phyloP scores from a whole-genome alignment of 139 green algal genomes.

The Zygnema circumcarinatum region DNA sequence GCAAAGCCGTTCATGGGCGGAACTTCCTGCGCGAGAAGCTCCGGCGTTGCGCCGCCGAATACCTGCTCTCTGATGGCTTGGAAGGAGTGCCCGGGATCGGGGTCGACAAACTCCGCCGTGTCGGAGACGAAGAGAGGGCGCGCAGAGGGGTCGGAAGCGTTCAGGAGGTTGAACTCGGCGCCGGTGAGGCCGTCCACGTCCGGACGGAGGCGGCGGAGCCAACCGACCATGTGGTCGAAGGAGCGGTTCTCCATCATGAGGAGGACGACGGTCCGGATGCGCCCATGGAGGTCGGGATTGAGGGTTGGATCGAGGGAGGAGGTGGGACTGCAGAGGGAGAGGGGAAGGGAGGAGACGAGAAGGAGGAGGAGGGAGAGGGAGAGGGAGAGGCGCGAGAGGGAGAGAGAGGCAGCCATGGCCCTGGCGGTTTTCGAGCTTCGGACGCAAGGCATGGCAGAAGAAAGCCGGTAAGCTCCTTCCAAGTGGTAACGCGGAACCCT shows the following conservation, averaged over 20 bases:
- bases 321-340: no score
- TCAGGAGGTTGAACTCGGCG: constrained; percentile 46
- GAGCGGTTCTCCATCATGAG: constrained; percentile 59
- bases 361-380: no score
- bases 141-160: constrained; percentile 3
- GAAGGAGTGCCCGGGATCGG: constrained; percentile 51
- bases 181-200: constrained; percentile 54
- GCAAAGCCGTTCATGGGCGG: constrained; percentile 47
- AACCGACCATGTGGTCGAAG: constrained; percentile 57
- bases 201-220: constrained; percentile 23
- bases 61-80: constrained; percentile 53
- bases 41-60: constrained; percentile 27
- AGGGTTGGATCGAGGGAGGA: no score
- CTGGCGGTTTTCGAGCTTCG: no score
- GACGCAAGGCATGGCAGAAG: no score
- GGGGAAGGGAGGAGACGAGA: no score
- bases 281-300: no score
- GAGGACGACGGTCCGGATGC: constrained; percentile 48
- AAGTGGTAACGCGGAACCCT: no score
- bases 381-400: no score
- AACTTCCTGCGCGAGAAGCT: constrained; percentile 1
- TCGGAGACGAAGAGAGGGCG: constrained; percentile 24
- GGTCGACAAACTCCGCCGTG: constrained; percentile 43
- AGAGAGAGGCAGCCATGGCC: no score
- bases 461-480: no score